A percentile compares a stretch with the other conserved stretches of the same genome.
Conservation (phyloP, 176 grass and related monocot species). For the Eleusine coracana region DNA sequence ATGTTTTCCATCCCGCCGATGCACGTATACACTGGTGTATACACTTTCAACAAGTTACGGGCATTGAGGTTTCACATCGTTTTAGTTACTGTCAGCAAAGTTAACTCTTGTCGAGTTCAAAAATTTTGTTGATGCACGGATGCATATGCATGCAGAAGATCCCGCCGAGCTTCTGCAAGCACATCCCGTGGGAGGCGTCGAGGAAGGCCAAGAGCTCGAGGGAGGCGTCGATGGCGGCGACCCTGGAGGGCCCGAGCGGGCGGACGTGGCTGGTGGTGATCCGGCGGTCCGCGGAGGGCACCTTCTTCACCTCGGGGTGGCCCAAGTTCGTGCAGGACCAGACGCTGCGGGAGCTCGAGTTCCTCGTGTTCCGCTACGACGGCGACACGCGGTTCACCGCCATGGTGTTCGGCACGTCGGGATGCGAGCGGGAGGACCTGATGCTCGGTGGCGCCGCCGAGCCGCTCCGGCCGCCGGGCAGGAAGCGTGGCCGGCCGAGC, state of each 20-base stretch:
- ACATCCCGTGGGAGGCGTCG: constrained; percentile 55
- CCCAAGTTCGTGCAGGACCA: constrained; percentile 70
- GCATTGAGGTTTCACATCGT: neutral
- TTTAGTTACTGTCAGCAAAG: neutral
- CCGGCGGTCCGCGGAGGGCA: constrained; percentile 47
- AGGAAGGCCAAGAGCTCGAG: constrained; percentile 40
- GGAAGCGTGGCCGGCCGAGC: constrained; percentile 39
- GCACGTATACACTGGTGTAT: too few relatives aligned
- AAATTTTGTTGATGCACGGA: neutral
- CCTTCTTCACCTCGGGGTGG: constrained; percentile 77
- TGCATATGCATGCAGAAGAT: constrained; percentile 63
- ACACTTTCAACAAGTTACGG: too few relatives aligned
- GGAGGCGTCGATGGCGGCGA: constrained; percentile 50
- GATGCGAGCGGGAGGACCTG: constrained; percentile 68
- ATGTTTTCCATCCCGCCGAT: too few relatives aligned
- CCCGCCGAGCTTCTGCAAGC: constrained; percentile 78
- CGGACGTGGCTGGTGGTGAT: constrained; percentile 64
- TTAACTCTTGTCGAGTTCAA: too few relatives aligned
- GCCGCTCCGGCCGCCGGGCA: constrained; percentile 9
- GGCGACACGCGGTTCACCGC: constrained; percentile 65
- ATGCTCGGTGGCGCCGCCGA: neutral
- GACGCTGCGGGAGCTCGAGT: constrained; percentile 66
- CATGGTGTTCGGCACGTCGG: constrained; percentile 68
- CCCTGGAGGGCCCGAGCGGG: constrained; percentile 72
- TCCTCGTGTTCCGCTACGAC: constrained; percentile 75